Conservation (phyloP, 192 early-diverging fungal species). For the Mortierella alpina region DNA sequence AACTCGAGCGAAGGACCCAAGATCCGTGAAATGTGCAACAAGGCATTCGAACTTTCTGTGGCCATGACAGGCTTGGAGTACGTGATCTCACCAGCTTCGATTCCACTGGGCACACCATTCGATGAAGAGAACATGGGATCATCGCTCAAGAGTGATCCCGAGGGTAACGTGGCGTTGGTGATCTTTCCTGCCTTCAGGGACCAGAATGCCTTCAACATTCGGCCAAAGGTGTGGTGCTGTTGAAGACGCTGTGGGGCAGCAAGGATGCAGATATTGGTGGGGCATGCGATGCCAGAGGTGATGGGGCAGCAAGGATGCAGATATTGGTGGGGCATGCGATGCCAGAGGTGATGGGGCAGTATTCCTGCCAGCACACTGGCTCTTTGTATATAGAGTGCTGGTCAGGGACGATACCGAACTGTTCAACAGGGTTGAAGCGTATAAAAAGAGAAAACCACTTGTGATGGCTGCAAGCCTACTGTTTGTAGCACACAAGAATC, state of each 20-base stretch:
- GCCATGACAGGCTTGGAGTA: slow-evolving; percentile 33
- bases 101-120: slow-evolving; percentile 13
- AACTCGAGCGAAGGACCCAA: slow-evolving; percentile 19
- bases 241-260: slow-evolving; percentile 2
- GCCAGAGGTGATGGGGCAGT: neutral
- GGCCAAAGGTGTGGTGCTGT: slow-evolving; percentile 46
- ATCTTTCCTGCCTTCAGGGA: slow-evolving; percentile 47
- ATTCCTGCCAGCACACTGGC: slow-evolving; percentile 2
- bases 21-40: slow-evolving; percentile 35
- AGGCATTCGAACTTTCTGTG: slow-evolving; percentile 33
- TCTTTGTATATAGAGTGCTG: neutral
- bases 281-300: neutral
- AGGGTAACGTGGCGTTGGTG: slow-evolving; percentile 35
- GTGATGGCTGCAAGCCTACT: too few relatives aligned
- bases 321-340: neutral
- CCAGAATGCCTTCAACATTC: slow-evolving; percentile 4
- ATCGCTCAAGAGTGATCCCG: slow-evolving; percentile 33
- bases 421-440: neutral
- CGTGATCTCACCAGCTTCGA: slow-evolving; percentile 10
- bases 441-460: too few relatives aligned
- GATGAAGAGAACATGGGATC: slow-evolving; percentile 35
- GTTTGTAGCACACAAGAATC: too few relatives aligned
- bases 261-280: neutral
- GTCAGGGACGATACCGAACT: slow-evolving; percentile 14
- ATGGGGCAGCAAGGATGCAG: neutral